Conservation (phyloP, 495 filamentous ascomycete genomes). For the Tuber borchii region DNA sequence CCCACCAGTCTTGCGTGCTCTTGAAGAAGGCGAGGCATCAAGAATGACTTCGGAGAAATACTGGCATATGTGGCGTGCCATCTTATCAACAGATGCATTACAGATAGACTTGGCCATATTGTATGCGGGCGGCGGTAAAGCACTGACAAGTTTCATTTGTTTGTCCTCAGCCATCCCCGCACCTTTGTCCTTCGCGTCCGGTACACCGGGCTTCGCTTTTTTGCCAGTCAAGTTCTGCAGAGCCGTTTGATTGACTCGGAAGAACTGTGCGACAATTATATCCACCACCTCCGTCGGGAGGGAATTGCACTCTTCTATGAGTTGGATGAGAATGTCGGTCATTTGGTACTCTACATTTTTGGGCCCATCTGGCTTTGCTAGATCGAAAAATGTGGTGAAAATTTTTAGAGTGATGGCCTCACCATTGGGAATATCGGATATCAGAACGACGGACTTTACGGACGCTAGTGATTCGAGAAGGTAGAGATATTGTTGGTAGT, state of each 20-base stretch:
- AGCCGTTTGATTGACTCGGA: constrained; percentile 66
- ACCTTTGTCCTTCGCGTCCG: constrained; percentile 22
- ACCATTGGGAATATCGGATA: constrained; percentile 79
- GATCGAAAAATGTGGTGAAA: constrained; percentile 85
- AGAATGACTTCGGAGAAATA: constrained; percentile 97
- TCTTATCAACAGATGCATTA: constrained; percentile 81
- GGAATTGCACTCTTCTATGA: constrained; percentile 80
- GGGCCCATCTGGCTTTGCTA: constrained; percentile 61
- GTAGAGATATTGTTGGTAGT: constrained; percentile 86
- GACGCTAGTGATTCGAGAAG: constrained; percentile 81
- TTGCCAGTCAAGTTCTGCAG: constrained; percentile 48
- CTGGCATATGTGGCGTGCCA: constrained; percentile 86
- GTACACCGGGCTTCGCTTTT: constrained; percentile 54
- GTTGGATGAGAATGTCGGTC: constrained; percentile 71
- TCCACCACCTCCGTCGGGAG: constrained; percentile 82
- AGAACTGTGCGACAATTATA: constrained; percentile 88
- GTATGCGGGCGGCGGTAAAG: constrained; percentile 65
- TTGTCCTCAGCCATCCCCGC: constrained; percentile 52
- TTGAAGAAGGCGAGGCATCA: constrained; percentile 59
- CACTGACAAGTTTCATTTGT: constrained; percentile 60
- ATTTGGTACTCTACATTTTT: constrained; percentile 91
- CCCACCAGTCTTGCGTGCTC: constrained; percentile 23
- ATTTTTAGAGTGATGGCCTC: constrained; percentile 70
- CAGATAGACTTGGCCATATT: constrained; percentile 94
- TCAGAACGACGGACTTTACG: constrained; percentile 86